Conservation (phyloP, 2,329 filamentous ascomycete genomes). For the Aspergillus sp. region DNA sequence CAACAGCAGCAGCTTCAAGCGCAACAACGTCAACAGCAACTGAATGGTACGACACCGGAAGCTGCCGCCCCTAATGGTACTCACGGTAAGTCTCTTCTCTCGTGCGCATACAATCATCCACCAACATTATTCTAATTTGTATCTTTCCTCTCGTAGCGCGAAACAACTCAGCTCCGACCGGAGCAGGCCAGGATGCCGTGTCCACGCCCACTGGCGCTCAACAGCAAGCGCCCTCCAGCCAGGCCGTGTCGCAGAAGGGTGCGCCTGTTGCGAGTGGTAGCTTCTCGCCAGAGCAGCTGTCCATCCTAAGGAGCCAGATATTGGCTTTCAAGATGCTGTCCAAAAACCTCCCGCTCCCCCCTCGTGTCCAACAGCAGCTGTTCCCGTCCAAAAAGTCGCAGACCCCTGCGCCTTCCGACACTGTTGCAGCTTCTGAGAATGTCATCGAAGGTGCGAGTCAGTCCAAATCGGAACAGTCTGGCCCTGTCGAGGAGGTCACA, state of each 20-base stretch:
- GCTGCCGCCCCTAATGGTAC: conserved; percentile 38
- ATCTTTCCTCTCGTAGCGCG: conserved; percentile 28
- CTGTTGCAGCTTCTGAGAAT: conserved; percentile 30
- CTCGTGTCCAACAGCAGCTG: conserved; percentile 76
- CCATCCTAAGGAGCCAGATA: conserved; percentile 79
- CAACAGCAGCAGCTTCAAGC: conserved; percentile 47
- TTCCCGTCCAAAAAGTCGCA: conserved; percentile 58
- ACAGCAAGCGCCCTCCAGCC: conserved; percentile 14
- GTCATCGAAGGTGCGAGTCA: conserved; percentile 41
- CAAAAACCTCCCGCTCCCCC: conserved; percentile 80
- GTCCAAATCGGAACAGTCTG: conserved; percentile 30
- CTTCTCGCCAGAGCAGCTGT: conserved; percentile 77
- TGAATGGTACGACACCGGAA: conserved; percentile 38
- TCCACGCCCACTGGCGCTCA: conserved; percentile 21
- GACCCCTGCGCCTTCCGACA: conserved; percentile 38
- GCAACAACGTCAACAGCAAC: conserved; percentile 45
- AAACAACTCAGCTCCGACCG: conserved; percentile 32
- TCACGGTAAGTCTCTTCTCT: conserved; percentile 32
- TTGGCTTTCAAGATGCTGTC: conserved; percentile 86
- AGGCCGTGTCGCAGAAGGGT: conserved; percentile 26
- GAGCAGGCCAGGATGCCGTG: conserved; percentile 20
- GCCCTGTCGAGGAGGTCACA: conserved; percentile 23
- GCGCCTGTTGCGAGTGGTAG: conserved; percentile 47
- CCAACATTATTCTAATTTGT: not conserved
- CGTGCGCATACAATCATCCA: not conserved